These are phyloP conservation scores for Phylloporus rhodoxanthus DNA, from an alignment of 768 basidiomycete genomes.

Conservation along the genomic window DNA sequence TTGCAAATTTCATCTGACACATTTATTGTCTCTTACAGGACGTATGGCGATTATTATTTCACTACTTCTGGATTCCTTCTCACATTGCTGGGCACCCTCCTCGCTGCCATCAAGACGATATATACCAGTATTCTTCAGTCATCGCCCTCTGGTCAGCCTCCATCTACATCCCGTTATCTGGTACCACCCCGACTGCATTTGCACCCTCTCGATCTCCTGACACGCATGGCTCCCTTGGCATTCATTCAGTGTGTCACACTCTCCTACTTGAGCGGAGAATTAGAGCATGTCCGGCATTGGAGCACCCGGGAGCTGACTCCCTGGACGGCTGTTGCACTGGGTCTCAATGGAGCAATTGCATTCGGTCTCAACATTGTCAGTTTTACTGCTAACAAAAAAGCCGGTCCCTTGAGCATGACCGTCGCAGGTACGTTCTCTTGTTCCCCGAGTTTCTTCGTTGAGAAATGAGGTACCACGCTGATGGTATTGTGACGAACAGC, in stretches of 20 bases:
- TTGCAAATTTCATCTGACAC: not conserved
- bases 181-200: slow-evolving; percentile 37
- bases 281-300: slow-evolving; percentile 52
- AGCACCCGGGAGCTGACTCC: slow-evolving; percentile 36
- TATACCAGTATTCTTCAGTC: slow-evolving; percentile 77
- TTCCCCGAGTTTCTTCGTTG: not conserved
- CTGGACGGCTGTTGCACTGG: slow-evolving; percentile 46
- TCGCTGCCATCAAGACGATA: slow-evolving; percentile 92
- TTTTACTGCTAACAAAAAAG: slow-evolving; percentile 92
- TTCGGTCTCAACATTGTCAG: slow-evolving; percentile 91
- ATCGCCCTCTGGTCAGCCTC: slow-evolving; percentile 21
- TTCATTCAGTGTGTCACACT: slow-evolving; percentile 80
- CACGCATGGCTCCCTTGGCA: slow-evolving; percentile 87
- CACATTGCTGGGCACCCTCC: slow-evolving; percentile 83
- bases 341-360: slow-evolving; percentile 80
- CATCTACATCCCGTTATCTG: slow-evolving; percentile 17
- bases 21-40: slow-evolving; percentile 41
- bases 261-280: slow-evolving; percentile 77
- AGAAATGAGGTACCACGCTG: slow-evolving; percentile 1
- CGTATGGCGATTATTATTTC: slow-evolving; percentile 94
- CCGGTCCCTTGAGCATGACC: slow-evolving; percentile 86
- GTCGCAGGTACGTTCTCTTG: slow-evolving; percentile 61
- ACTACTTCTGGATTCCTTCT: slow-evolving; percentile 79
- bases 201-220: slow-evolving; percentile 81
- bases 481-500: slow-evolving; percentile 38